Percentiles rank a stretch among this genome's conserved stretches.
phyloP scores from a whole-genome alignment of 2,329 filamentous ascomycete species.

The Penicillium nordicum region DNA sequence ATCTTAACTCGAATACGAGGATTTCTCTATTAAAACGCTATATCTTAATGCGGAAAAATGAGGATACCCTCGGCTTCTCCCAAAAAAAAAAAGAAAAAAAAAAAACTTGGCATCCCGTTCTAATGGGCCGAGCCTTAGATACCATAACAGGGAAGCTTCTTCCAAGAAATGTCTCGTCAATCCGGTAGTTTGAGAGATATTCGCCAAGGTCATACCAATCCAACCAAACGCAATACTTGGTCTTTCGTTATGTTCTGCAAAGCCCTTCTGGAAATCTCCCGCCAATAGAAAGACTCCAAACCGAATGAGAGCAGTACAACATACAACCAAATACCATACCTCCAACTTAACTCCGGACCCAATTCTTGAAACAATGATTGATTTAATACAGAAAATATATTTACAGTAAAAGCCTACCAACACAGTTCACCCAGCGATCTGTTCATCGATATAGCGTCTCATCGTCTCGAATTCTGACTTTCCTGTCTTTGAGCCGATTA shows the following conservation, averaged over 20 bases:
- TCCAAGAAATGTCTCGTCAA: neutral
- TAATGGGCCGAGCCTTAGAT: neutral
- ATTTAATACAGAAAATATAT: neutral
- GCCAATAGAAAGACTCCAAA: too few relatives aligned
- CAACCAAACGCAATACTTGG: neutral
- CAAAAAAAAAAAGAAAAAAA: too few relatives aligned
- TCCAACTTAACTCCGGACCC: too few relatives aligned
- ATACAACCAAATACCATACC: neutral
- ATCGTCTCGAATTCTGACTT: conserved; percentile 48
- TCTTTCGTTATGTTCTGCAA: neutral
- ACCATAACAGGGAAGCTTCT: neutral
- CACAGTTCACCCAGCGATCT: conserved; percentile 27
- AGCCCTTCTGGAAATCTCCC: too few relatives aligned
- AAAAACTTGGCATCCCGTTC: neutral
- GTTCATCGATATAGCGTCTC: conserved; percentile 47
- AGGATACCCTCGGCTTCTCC: neutral
- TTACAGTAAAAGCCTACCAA: neutral
- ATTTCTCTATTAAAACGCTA: neutral
- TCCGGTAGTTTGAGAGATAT: neutral
- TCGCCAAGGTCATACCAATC: neutral
- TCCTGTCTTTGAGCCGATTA: conserved; percentile 35
- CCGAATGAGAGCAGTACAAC: neutral
- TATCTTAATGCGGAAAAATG: neutral
- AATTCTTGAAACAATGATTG: too few relatives aligned
- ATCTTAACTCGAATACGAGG: neutral